Evolutionary conservation across 179 eudicot species (phyloP).

Genomic region (Silene coronaria): DNA sequence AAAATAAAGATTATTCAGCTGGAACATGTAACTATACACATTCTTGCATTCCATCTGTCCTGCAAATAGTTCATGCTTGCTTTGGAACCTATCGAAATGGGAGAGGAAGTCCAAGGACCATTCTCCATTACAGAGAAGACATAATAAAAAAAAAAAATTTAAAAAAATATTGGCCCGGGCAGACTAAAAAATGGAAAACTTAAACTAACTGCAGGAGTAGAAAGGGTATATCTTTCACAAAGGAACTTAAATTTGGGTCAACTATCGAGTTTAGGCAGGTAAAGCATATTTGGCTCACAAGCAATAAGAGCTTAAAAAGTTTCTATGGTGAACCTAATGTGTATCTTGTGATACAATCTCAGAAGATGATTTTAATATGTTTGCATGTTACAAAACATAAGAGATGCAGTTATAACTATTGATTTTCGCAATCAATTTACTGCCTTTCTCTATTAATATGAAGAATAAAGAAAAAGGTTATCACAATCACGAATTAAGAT

Average conservation of each 20-base stretch:
- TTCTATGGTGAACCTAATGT: not conserved
- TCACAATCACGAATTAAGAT: not conserved
- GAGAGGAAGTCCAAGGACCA: not conserved
- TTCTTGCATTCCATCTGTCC: not conserved
- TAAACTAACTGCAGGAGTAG: not conserved
- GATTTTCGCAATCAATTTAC: not conserved
- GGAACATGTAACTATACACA: not conserved
- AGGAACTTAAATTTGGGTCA: not conserved
- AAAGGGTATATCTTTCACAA: not conserved
- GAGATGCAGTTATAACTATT: not conserved
- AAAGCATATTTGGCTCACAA: not conserved
- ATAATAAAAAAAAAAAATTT: no score
- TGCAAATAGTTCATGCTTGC: not conserved
- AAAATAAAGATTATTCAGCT: no score
- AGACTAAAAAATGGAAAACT: not conserved
- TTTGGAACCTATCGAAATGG: not conserved
- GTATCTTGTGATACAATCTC: conserved; percentile 1
- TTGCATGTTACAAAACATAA: not conserved
- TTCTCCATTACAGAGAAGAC: not conserved
- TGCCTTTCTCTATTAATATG: not conserved
- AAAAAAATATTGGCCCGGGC: not conserved
- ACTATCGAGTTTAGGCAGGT: not conserved
- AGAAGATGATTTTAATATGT: not conserved
- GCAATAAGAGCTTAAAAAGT: not conserved
- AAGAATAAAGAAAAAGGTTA: not conserved